Evolutionary conservation across 2,329 filamentous ascomycete species (phyloP), one percentile per base, ranked within the genome.

Genomic region (Drechslera avenae): DNA sequence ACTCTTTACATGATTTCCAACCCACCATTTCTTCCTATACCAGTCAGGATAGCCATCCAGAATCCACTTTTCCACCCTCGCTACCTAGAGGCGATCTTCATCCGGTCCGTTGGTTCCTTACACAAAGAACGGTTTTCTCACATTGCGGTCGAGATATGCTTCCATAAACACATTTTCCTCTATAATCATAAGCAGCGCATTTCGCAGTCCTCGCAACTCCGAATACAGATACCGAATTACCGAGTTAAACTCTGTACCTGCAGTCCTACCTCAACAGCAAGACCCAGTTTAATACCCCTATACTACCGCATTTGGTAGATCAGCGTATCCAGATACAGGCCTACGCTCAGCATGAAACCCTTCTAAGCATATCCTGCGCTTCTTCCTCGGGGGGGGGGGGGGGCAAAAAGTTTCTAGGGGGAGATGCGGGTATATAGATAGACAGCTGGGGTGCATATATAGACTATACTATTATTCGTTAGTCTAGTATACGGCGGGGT

Each of bases 391-490:
- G 32, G 39, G 1, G 37, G 3, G 16, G 19, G 8, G 8, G 18
- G 31, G 5, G 32, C 39, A 1, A 13, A 5, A 14, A 12, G 8
- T 16, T 39, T 9, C 45, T 45, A 5, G 42, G 19, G 19, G 19
- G 19, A 21, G 19, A 7, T 21, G 19, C 4, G 19, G 19, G 4
- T 21, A 7, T 21, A 7, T 21, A 7, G 19, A 21, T 4, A 4
- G 19, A 4, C 4, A 39, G 9, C 44, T 28, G 14, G 45, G 46
- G 28, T 44, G 33, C 8, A 56, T 23, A 30, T 28, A 46, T 14
- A 50, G 50, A 21, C 46, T 46, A 45, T 34, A 54, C 42, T 46
- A 53, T 45, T 34, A 53, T 8, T 34, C 39, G 33, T 56, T n/a
- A 5, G 37, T 35, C 12, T 37, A 28, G 17, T 44, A 10, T 8